Evolutionary conservation across 768 basidiomycete species (phyloP), one percentile per base, ranked within the genome.

Genomic region (Suillus brevipes): DNA sequence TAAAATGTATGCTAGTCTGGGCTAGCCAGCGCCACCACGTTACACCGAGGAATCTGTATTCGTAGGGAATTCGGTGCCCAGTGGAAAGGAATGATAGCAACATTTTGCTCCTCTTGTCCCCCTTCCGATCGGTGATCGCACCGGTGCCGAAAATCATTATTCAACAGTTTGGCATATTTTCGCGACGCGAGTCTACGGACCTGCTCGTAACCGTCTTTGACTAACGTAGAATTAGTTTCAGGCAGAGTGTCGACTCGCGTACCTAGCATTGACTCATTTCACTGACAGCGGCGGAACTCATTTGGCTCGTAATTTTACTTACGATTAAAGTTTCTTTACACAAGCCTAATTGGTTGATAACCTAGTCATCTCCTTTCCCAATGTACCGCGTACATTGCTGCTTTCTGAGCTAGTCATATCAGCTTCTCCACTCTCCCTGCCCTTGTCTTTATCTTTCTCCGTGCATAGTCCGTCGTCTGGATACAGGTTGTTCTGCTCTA

Each of bases 401-500:
- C 53, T 36, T n/a, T 55, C 53, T n/a, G 53, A n/a, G n/a, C 6
- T 13, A 7, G 20, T 13, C 34, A 10, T 12, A 8, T n/a, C 53
- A n/a, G 18, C 58, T 40, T 42, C 45, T 38, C 65, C 50, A 4
- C 20, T 61, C 20, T 77, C 80, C 68, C 67, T 75, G 13, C 72
- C 80, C 62, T 78, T 79, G 31, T 72, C 78, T 65, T 79, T 79
- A 37, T 78, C 80, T 49, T 77, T 79, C 62, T 77, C 76, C 13
- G 50, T 67, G 43, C 40, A 62, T 12, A 73, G 37, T 58, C 75
- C 78, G 50, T 92, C 91, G 50, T 92, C 90, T 67, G 82, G 81
- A 70, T 93, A 93, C 67, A 93, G 79, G 38, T 88, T 85, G 69
- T 96, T 82, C 73, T 91, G 83, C 74, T 94, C 90, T 78, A 99